Evolutionary conservation across 2,329 filamentous ascomycete species (phyloP), one percentile per base, ranked within the genome.

Genomic region (Stagonosporopsis chrysanthemi): DNA sequence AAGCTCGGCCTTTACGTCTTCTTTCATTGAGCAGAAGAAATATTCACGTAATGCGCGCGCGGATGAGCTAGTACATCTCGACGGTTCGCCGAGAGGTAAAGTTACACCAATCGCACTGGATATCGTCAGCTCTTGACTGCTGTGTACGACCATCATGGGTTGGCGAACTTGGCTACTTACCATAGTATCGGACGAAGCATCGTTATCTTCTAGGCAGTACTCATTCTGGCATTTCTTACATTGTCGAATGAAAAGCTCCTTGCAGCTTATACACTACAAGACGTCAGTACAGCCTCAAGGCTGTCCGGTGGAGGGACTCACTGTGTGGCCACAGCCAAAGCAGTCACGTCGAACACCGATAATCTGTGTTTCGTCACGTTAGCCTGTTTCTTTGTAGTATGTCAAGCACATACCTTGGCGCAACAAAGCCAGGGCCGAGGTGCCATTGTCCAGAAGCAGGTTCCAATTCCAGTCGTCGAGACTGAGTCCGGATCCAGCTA

Each of bases 261-360:
- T 91, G 78, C 93, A 97, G 36, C 86, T 83, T 47, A 85, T 83
- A 73, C 93, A 97, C 88, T 92, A 62, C 2, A 36, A 50, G 29
- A 24, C 14, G 44, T 67, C 29, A 52, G 42, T 61, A 38, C 63
- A 38, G n/a, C 11, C 26, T 17, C 15, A 15, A 7, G 1, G n/a
- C 4, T 40, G 15, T 36, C 12, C 1, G 40, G 42, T 33, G 17
- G 17, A 31, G 17, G 26, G 1, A 57, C 73, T 80, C 78, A 92
- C 90, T 58, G 90, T 94, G 61, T 85, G 86, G 48, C 91, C 92
- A 75, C 92, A 97, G 75, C 93, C 92, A 84, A 91, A 95, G 79
- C 92, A 97, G 69, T 92, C 86, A 68, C 84, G 81, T 63, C 82
- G 82, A n/a, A 88, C 84, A 29, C 85, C 85, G 36, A 79, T 74